phyloP scores from a whole-genome alignment of 2,329 filamentous ascomycete genomes.

The Hymenoscyphus repandus region DNA sequence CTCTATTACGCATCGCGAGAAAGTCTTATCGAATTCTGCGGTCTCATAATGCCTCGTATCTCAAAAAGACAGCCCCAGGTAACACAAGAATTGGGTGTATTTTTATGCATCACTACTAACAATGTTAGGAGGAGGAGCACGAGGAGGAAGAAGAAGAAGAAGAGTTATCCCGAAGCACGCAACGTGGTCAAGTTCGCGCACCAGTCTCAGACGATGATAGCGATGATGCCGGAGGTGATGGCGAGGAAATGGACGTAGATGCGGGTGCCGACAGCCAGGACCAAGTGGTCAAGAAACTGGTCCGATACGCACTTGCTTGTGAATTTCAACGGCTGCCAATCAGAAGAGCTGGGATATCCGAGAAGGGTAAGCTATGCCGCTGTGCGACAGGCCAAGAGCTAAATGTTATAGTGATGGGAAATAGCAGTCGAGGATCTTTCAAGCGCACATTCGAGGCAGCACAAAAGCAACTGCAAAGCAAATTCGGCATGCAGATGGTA shows the following conservation, averaged over 20 bases:
- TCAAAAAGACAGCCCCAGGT: conserved; percentile 23
- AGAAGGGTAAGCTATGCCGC: conserved; percentile 45
- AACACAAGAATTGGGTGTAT: conserved; percentile 1
- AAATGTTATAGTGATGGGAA: conserved; percentile 25
- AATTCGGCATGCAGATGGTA: conserved; percentile 90
- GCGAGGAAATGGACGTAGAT: conserved; percentile 23
- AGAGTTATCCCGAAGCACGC: conserved; percentile 19
- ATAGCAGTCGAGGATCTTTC: conserved; percentile 59
- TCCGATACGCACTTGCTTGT: conserved; percentile 63
- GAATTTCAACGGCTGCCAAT: conserved; percentile 59
- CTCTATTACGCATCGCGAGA: background rate
- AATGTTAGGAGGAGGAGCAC: conserved; percentile 11
- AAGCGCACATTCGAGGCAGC: conserved; percentile 71
- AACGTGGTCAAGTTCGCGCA: conserved; percentile 16
- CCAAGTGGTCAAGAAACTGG: conserved; percentile 58
- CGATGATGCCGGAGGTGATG: conserved; percentile 16
- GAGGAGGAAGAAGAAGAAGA: conserved; percentile 27
- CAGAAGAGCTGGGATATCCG: conserved; percentile 55
- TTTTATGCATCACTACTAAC: background rate
- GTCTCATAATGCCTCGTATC: conserved; percentile 22
- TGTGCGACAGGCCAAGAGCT: background rate
- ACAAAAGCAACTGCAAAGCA: conserved; percentile 62
- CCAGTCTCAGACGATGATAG: conserved; percentile 24
- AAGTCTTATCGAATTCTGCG: background rate
- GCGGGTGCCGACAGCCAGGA: conserved; percentile 28